Base-by-base conservation (phyloP, 331 rosid genomes). In the Phaseolus coccineus region DNA sequence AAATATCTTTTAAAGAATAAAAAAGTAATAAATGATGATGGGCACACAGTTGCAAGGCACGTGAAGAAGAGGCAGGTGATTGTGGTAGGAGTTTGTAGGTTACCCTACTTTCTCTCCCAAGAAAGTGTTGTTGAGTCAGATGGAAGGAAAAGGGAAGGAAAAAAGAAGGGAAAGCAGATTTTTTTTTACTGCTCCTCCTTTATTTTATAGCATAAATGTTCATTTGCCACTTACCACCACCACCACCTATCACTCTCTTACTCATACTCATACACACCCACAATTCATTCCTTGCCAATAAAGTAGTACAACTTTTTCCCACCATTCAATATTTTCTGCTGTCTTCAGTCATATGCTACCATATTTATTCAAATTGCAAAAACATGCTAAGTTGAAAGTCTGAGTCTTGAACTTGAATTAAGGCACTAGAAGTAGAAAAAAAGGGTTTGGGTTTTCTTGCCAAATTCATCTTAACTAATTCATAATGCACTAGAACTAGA, bases 341-440 rank as follows among this genome's bases (percentile, higher is more conserved):
- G 19, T 4, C 1, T 13, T 15, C 19, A 48, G 2, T 19, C 33
- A 56, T 31, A 55, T 2, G 8, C 9, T 27, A 19, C 22, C 22
- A 19, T 12, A 44, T 22, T 68, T 56, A 37, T 25, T 12, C 44
- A 88, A 86, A 81, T 79, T 87, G 77, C 85, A 33, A 72, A 81
- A 86, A 87, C 80, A 78, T 55, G 85, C 4, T 46, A 85, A 9
- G 33, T 47, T 69, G 5, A 79, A 69, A 31, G 7, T 77, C 64
- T 67, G 71, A 27, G 3, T 3, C 5, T 4, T 33, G n/a, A 57
- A 30, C 5, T 10, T 42, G 39, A 44, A 51, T 52, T 65, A 22
- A 56, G 8, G 62, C 35, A 51, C 4, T 6, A 10, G 4, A 5
- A 35, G 42, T 37, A 37, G 8, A 22, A 42, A 19, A 8, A 5